Conservation (phyloP, 805 yeast genomes). For the Saturnispora besseyi region DNA sequence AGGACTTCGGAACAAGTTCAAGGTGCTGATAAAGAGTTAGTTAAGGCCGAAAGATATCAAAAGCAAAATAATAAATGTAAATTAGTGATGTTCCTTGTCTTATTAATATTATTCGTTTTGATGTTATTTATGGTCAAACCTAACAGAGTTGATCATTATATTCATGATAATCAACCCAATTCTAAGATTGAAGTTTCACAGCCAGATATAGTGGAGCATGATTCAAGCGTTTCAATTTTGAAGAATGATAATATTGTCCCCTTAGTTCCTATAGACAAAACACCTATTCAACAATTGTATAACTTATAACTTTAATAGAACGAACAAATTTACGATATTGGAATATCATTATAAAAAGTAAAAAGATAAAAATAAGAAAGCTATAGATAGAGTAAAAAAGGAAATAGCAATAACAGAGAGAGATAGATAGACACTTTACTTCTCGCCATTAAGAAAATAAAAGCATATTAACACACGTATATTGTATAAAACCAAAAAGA, state of each 20-base stretch:
- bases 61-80: constrained; percentile 87
- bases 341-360: no score
- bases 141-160: constrained; percentile 23
- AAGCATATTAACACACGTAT: no score
- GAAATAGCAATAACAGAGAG: no score
- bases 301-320: neutral
- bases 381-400: no score
- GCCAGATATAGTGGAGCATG: neutral
- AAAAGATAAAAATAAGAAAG: no score
- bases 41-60: constrained; percentile 72
- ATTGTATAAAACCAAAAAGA: neutral
- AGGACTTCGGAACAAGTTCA: constrained; percentile 70
- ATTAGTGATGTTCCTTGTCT: constrained; percentile 60
- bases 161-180: constrained; percentile 15
- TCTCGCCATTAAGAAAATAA: no score
- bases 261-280: neutral
- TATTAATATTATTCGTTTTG: constrained; percentile 63
- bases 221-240: neutral
- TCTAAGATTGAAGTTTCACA: neutral
- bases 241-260: constrained; percentile 5
- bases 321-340: no score
- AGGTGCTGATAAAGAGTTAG: constrained; percentile 68
- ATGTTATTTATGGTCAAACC: constrained; percentile 67
- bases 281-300: neutral
- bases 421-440: no score